Evolutionary conservation across 768 basidiomycete species (phyloP), one percentile per base, ranked within the genome.

Genomic region (Suillus subalutaceus): DNA sequence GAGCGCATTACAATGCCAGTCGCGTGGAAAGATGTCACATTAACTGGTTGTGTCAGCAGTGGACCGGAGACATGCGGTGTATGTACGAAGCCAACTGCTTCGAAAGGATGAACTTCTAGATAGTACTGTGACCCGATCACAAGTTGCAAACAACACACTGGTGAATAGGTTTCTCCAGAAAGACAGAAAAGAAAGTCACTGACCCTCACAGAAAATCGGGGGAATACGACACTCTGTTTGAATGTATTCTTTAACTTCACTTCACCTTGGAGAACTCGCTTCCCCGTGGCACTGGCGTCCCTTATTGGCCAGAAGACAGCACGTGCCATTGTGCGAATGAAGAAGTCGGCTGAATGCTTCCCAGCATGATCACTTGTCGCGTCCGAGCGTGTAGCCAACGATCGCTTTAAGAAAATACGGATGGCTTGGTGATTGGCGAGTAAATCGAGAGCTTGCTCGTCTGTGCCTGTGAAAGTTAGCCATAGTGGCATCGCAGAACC

Each of bases 401-500:
- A 79, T 38, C 87, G 81, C 5, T 81, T 72, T 13, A 89, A 76
- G 46, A 80, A 76, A 46, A 89, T 43, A 23, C 74, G 74, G 10
- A 85, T 73, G 2, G 82, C 79, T 9, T 72, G 72, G 0, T 83
- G 79, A 30, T 69, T 75, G 16, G 84, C 77, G 8, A 88, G 78
- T 5, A 86, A 70, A 66, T 88, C 86, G 12, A 88, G 78, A 0
- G 83, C 84, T 23, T 84, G 83, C 13, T 77, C 69, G 71, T 88
- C 84, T 2, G 72, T 66, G 32, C 83, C 78, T 30, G 70, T 77
- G 40, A 88, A 68, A 4, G 83, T 84, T n/a, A 88, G 65, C 50
- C 76, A 72, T 9, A 89, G 72, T 10, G 86, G 86, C 6, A 88
- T 79, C 0, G 82, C 80, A 9, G 84, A 82, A 8, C 84, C 85